These are phyloP conservation scores for Solioccasus polychromus DNA, from an alignment of 768 basidiomycete species.

Conservation along the genomic window DNA sequence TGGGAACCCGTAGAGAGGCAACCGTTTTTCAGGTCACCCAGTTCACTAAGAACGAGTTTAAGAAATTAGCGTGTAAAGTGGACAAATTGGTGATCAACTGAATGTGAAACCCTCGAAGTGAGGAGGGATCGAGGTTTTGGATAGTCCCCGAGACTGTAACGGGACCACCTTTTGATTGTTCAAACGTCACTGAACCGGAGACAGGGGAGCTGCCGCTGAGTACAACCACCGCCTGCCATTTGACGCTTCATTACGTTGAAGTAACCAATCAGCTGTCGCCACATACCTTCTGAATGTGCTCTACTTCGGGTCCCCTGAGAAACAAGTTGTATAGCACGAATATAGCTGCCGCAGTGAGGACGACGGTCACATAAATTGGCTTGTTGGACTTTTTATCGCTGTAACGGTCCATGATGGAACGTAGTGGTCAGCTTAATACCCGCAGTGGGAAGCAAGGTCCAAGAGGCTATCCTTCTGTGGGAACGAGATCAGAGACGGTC, in stretches of 20 bases:
- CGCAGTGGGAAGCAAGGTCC: too few species aligned
- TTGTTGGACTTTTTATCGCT: conserved; percentile 21
- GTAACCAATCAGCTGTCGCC: neutral
- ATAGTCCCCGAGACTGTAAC: conserved; percentile 65
- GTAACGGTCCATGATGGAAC: conserved; percentile 19
- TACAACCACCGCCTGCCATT: conserved; percentile 57
- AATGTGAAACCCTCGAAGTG: conserved; percentile 74
- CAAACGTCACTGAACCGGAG: conserved; percentile 63
- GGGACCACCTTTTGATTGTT: conserved; percentile 49
- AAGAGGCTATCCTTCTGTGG: too few species aligned
- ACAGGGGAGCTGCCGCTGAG: conserved; percentile 60
- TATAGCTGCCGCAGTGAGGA: conserved; percentile 9
- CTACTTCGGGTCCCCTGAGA: conserved; percentile 15
- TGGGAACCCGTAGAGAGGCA: conserved; percentile 71
- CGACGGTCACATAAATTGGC: conserved; percentile 12
- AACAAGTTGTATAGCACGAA: conserved; percentile 22
- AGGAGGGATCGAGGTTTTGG: conserved; percentile 53
- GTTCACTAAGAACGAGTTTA: conserved; percentile 16
- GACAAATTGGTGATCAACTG: too few species aligned
- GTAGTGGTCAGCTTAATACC: neutral
- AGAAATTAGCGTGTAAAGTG: too few species aligned
- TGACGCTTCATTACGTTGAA: neutral
- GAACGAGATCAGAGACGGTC: too few species aligned
- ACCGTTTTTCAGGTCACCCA: conserved; percentile 65
- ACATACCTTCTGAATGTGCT: conserved; percentile 22